Evolutionary conservation across 2,329 filamentous ascomycete genomes (phyloP), one percentile per base, ranked within the genome.

Genomic region (Aureobasidium musti): DNA sequence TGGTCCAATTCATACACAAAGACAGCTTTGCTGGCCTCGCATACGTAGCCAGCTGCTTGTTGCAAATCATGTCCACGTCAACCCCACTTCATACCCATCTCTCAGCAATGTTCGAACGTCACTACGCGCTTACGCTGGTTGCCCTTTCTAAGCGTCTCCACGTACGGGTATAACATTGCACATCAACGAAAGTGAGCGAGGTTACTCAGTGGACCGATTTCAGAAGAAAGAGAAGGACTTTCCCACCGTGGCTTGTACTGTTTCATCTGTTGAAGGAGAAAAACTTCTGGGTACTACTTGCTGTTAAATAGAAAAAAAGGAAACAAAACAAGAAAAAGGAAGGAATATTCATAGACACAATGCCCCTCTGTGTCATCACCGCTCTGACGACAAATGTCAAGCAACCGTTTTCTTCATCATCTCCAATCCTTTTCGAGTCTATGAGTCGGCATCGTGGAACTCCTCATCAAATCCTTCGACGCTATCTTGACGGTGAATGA

Each of bases 401-500:
- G 2, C 50, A 37, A 21, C 7, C 50, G 2, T 21, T 30, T 54
- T 54, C 52, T 23, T 14, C 35, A 14, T 5, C 35, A n/a, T 10
- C 11, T 7, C 49, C 17, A n/a, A 10, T 28, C 23, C 7, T 19
- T 7, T n/a, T 7, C 14, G 3, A 4, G 11, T 56, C 14, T 47
- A 66, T 47, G 65, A 67, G 68, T 80, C 77, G 7, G 81, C 81
- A 73, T 83, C 81, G 56, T 81, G 76, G 67, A 83, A 83, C 49
- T 79, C 77, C 45, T 83, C 80, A 35, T 80, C 76, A 47, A 77
- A 76, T 6, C 78, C 74, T 14, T 78, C 79, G 63, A 80, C 73
- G 35, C 77, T 79, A 69, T 83, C 81, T 70, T 74, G 72, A 68
- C 71, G 70, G 43, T 80, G 49, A 43, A 72, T 60, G 49, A 64